Base-by-base conservation (phyloP, 129 eudicot species). In the Silybum marianum region DNA sequence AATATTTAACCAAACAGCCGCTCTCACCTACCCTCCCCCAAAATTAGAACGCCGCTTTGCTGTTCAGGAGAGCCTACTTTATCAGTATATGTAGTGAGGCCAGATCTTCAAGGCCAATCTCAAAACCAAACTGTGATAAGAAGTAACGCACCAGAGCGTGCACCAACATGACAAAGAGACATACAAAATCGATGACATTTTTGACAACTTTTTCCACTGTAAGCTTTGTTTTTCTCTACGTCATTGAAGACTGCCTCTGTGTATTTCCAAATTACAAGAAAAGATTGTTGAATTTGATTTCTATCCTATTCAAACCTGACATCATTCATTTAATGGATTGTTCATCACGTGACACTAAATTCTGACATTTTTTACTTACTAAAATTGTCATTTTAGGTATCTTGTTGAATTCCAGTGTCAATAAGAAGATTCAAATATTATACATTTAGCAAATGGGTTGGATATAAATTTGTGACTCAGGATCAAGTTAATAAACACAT, bases 271-370 rank as follows among this genome's bases (percentile, higher is more conserved):
- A 24, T 54, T 62, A 80, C 51, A 73, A 40, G 24, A 72, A 72
- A 77, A 80, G 77, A 72, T 34, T 36, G 71, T 80, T 6, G 82
- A 80, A 58, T 39, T 80, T 46, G 69, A 21, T 24, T 81, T 28
- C 75, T 30, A 81, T 74, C 34, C 30, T 4, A 19, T 30, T 60
- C 34, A 39, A 23, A 82, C 76, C 26, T 75, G 22, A 38, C 85
- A 46, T 69, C 60, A 75, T 75, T 75, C 72, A 69, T 67, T 82
- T 58, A 30, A 25, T 75, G 32, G 6, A 75, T 10, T n/a, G 69
- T 42, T 74, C 69, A 75, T 19, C 39, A 68, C 8, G 28, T 28
- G 32, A 75, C 71, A 73, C 75, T 13, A 81, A 18, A 54, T 65
- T 81, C 16, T 44, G 54, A 44, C 54, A 44, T 44, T 12, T 44